phyloP scores from a whole-genome alignment of 2,329 filamentous ascomycete species.

The Trichothecium roseum region DNA sequence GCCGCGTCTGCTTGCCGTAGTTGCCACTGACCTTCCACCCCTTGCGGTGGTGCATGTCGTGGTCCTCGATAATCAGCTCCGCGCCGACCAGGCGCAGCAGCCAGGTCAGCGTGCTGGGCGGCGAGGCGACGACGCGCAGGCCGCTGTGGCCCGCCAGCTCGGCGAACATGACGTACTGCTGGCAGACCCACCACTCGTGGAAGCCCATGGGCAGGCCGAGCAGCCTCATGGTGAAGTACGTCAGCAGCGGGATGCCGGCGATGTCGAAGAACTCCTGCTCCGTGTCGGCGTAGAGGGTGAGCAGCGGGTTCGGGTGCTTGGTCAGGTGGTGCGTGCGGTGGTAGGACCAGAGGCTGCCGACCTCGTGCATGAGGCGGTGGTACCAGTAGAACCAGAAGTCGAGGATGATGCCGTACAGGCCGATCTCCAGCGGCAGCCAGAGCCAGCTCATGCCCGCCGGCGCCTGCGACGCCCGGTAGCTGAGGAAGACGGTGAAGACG shows the following conservation, averaged over 20 bases:
- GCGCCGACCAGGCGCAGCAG: slow-evolving; percentile 18
- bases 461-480: slow-evolving; percentile 5
- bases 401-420: slow-evolving; percentile 28
- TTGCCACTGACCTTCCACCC: slow-evolving; percentile 24
- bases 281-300: slow-evolving; percentile 28
- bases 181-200: slow-evolving; percentile 35
- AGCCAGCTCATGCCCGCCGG: slow-evolving; percentile 17
- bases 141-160: slow-evolving; percentile 28
- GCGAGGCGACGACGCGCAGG: slow-evolving; percentile 22
- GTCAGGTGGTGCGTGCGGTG: slow-evolving; percentile 34
- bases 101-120: slow-evolving; percentile 22
- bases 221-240: slow-evolving; percentile 22
- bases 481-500: slow-evolving; percentile 15
- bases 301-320: slow-evolving; percentile 28
- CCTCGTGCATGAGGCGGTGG: slow-evolving; percentile 29
- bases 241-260: slow-evolving; percentile 26
- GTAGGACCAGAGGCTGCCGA: slow-evolving; percentile 8
- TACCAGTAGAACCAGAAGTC: slow-evolving; percentile 36
- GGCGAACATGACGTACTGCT: slow-evolving; percentile 29
- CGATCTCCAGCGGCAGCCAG: slow-evolving; percentile 26
- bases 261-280: slow-evolving; percentile 33
- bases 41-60: slow-evolving; percentile 28
- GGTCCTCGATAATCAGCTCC: slow-evolving; percentile 31
- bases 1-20: slow-evolving; percentile 25
- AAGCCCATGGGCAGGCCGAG: slow-evolving; percentile 31